Evolutionary conservation across 1,139 yeast species (phyloP).

Genomic region (Kazachstania sp.): DNA sequence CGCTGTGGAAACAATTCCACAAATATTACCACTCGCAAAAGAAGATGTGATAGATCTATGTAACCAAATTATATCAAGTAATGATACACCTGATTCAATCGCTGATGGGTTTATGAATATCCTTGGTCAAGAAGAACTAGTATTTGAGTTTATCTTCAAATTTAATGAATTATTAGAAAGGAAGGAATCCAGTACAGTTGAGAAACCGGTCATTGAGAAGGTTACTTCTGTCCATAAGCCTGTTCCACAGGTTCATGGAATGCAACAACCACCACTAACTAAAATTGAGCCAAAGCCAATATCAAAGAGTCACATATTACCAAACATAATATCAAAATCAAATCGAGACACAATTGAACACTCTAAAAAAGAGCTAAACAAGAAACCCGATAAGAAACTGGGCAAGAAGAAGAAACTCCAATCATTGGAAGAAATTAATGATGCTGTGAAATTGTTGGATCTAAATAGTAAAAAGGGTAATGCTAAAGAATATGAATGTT

Average conservation of each 20-base stretch:
- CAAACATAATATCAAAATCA: neutral
- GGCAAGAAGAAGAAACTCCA: slow-evolving; percentile 47
- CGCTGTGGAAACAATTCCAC: slow-evolving; percentile 24
- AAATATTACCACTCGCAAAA: slow-evolving; percentile 27
- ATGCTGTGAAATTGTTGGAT: slow-evolving; percentile 35
- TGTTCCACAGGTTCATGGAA: neutral
- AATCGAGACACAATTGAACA: neutral
- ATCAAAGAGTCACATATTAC: neutral
- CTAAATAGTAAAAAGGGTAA: slow-evolving; percentile 24
- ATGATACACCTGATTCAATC: slow-evolving; percentile 18
- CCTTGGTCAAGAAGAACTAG: slow-evolving; percentile 27
- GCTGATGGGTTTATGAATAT: slow-evolving; percentile 28
- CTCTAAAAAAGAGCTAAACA: neutral
- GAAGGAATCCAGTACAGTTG: neutral
- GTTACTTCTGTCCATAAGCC: neutral
- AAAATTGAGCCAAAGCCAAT: neutral
- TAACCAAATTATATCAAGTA: slow-evolving; percentile 18
- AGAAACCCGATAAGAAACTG: slow-evolving; percentile 30
- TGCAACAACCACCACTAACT: neutral
- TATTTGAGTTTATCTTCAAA: slow-evolving; percentile 26
- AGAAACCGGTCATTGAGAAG: no score
- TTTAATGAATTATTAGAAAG: slow-evolving; percentile 21
- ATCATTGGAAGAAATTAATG: slow-evolving; percentile 48
- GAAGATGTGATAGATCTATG: slow-evolving; percentile 24
- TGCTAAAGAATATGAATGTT: slow-evolving; percentile 40